Base-by-base conservation (phyloP, 2,329 filamentous ascomycete species). In the Tetracladium maxilliforme region DNA sequence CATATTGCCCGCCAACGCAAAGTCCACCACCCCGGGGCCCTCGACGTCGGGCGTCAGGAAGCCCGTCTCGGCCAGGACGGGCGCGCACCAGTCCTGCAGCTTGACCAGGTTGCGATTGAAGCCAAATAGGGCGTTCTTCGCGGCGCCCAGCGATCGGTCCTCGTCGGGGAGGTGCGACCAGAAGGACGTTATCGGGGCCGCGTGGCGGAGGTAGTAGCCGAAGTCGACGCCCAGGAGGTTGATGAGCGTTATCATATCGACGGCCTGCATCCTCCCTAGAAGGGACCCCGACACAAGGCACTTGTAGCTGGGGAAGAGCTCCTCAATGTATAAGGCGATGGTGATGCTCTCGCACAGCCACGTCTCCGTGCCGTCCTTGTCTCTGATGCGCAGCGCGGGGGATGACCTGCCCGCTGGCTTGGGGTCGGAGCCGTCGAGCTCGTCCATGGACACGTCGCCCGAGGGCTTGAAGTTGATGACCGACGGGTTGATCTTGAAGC, bases 21-120 rank as follows among this genome's bases (percentile, higher is more conserved):
- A 11, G 13, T 39, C 38, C 8, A 33, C 35, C 2, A 40, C 17
- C 2, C 37, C 38, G 4, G 37, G 37, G 3, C 28, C 33, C 6
- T 31, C 23, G 10, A 24, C 25, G 5, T 33, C 38, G 4, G 37
- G 35, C 6, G 38, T 39, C 12, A 40, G 27, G 35, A 33, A 40
- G 6, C 38, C 37, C 2, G 29, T 33, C 17, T 15, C 21, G 6
- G 18, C n/a, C 14, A 39, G 26, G 8, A 27, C 22, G 10, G 17
- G 14, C 3, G 9, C 18, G 9, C 31, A 28, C 35, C 33, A 34
- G 1, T 19, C 11, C 19, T 34, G 31, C n/a, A 38, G 22, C 25
- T 35, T 36, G 12, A 19, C 4, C 4, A 38, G 14, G 8, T 21
- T 22, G 17, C 25, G 30, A 11, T 25, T 14, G 27, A 34, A 31